Evolutionary conservation across 345 rosid genomes (phyloP), one percentile per base, ranked within the genome.

Genomic region (Boechera divaricarpa): DNA sequence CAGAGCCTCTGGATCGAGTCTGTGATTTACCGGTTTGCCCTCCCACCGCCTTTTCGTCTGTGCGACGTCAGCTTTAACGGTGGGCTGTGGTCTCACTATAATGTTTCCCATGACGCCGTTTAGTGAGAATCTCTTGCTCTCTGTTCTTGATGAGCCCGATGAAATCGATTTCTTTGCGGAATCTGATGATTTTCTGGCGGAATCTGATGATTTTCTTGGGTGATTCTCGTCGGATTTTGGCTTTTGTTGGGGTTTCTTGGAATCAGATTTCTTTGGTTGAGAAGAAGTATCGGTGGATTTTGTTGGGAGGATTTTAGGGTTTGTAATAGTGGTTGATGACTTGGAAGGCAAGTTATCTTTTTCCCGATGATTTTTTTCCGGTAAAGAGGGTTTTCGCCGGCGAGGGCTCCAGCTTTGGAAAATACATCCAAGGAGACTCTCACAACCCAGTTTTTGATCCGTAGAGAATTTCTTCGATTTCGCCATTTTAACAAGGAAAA

Each of bases 41-140:
- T 61, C 83, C 69, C 32, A 64, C 21, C 52, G 70, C 35, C 69
- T 74, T 45, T 9, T 78, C 49, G 75, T 47, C 21, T 51, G 62
- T 63, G 70, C n/a, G 70, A 84, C 85, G 8, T 76, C 74, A 9
- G 59, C 10, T 0, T 39, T 54, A 28, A 67, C 41, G 16, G 85
- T 48, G 0, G 86, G 74, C 67, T 85, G 86, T 47, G 58, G 80
- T 83, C 84, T 85, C 73, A 87, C 75, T 33, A 91, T 89, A 49
- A 91, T 91, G 84, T 91, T 91, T 8, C 94, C 97, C 97, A 87
- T 86, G 4, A 82, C 79, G 33, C 88, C 81, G 68, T 77, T 75
- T 2, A 67, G 47, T 15, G 85, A 81, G 42, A 70, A 77, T 67
- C 72, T 79, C 26, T 70, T 55, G 49, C 55, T 64, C 29, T 77